These are phyloP conservation scores for Blastobotrys chiropterorum DNA, from an alignment of 805 yeast species.

Conservation along the genomic window DNA sequence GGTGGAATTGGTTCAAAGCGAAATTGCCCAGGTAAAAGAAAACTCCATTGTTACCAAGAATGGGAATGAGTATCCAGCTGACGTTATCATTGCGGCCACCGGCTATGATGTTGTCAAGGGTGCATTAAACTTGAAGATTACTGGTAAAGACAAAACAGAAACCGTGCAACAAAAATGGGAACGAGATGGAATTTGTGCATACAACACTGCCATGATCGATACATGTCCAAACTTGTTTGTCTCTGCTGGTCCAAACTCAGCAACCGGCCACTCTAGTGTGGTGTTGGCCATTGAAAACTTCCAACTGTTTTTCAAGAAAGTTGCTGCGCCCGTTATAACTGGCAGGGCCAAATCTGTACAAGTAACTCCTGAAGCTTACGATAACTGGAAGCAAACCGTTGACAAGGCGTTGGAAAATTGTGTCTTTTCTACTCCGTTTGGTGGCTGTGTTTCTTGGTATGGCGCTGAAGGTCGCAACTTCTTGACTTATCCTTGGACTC, in stretches of 20 bases:
- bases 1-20: slow-evolving; percentile 9
- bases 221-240: slow-evolving; percentile 16
- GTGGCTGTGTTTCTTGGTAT: slow-evolving; percentile 19
- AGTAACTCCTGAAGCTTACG: slow-evolving; percentile 14
- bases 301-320: slow-evolving; percentile 11
- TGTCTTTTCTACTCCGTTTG: slow-evolving; percentile 9
- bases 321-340: slow-evolving; percentile 11
- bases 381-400: slow-evolving; percentile 11
- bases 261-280: slow-evolving; percentile 18
- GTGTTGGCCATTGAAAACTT: slow-evolving; percentile 16
- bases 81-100: slow-evolving; percentile 16
- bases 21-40: slow-evolving; percentile 11
- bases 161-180: slow-evolving; percentile 11
- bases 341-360: slow-evolving; percentile 11
- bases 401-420: slow-evolving; percentile 8
- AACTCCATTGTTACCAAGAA: slow-evolving; percentile 11
- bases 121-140: slow-evolving; percentile 2
- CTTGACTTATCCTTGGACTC: slow-evolving; percentile 17
- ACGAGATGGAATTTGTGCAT: slow-evolving; percentile 14
- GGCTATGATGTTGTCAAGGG: slow-evolving; percentile 13
- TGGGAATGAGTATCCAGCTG: slow-evolving; percentile 16
- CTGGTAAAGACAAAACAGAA: slow-evolving; percentile 12
- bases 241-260: slow-evolving; percentile 18
- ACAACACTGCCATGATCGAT: slow-evolving; percentile 14
- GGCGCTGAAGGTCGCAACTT: slow-evolving; percentile 11